These are phyloP conservation scores for Vaccinium myrtillus DNA, from an alignment of 148 eudicot species.

Conservation along the genomic window DNA sequence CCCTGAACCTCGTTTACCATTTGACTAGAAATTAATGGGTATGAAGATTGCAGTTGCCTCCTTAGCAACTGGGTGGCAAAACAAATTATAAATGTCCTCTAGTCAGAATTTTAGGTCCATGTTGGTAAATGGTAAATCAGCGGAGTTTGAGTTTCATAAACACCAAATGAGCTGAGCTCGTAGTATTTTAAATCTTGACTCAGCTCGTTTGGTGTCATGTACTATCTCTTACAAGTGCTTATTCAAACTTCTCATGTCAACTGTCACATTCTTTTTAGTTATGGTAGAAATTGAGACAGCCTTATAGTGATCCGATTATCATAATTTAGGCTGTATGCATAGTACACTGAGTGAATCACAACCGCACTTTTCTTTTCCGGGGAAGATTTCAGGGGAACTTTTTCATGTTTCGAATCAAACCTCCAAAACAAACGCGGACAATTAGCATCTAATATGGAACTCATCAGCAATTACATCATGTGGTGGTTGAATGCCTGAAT, in stretches of 20 bases:
- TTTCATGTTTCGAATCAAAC: too few relatives aligned
- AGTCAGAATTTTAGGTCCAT: not conserved
- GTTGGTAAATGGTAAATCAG: not conserved
- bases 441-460: not conserved
- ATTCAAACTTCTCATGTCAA: not conserved
- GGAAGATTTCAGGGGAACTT: too few relatives aligned
- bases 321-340: too few relatives aligned
- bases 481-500: not conserved
- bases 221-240: too few relatives aligned
- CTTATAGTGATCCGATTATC: too few relatives aligned
- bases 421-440: not conserved
- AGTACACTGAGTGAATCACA: too few relatives aligned
- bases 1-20: not conserved
- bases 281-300: too few relatives aligned
- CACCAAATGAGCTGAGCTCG: not conserved
- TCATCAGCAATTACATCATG: not conserved
- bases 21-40: not conserved
- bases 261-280: not conserved
- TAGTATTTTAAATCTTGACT: too few relatives aligned
- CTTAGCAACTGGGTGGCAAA: not conserved
- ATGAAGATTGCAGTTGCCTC: not conserved
- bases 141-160: not conserved
- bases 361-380: too few relatives aligned
- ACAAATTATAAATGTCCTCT: not conserved
- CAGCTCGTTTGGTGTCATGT: too few relatives aligned